These are phyloP conservation scores for Macaranga tanarius DNA, from an alignment of 441 rosid genomes.

Conservation along the genomic window DNA sequence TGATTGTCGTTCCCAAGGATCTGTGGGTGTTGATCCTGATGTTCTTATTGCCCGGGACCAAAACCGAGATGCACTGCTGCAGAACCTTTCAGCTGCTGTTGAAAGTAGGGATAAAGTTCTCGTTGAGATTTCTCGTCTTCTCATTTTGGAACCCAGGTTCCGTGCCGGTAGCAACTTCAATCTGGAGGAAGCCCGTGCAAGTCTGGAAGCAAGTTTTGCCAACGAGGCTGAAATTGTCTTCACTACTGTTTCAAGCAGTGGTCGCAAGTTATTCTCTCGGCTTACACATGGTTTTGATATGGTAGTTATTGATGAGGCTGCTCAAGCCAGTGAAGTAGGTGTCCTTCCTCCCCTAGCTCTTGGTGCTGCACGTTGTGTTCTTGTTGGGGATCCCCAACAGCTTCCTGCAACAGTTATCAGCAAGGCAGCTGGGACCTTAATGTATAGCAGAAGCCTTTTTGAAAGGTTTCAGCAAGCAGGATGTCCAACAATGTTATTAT, in stretches of 20 bases:
- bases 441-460: slow-evolving; percentile 95
- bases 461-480: slow-evolving; percentile 99
- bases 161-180: slow-evolving; percentile 77
- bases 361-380: slow-evolving; percentile 98
- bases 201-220: slow-evolving; percentile 98
- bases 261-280: slow-evolving; percentile 94
- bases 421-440: slow-evolving; percentile 95
- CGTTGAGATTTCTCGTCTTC: slow-evolving; percentile 97
- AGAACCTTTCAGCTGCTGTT: slow-evolving; percentile 89
- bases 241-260: slow-evolving; percentile 99
- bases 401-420: slow-evolving; percentile 99
- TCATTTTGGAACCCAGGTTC: slow-evolving; percentile 75
- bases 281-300: slow-evolving; percentile 99
- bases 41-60: slow-evolving; percentile 88
- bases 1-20: slow-evolving; percentile 83
- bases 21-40: slow-evolving; percentile 98
- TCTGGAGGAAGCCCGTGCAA: slow-evolving; percentile 95
- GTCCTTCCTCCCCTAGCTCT: slow-evolving; percentile 98
- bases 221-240: slow-evolving; percentile 99
- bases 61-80: slow-evolving; percentile 79
- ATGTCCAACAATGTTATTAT: slow-evolving; percentile 91
- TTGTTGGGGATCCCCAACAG: slow-evolving; percentile 99
- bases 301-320: slow-evolving; percentile 99
- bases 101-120: slow-evolving; percentile 93
- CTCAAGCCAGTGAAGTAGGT: slow-evolving; percentile 97